These are phyloP conservation scores for Fusarium torulosum DNA, from an alignment of 2,329 filamentous ascomycete genomes.

Conservation along the genomic window DNA sequence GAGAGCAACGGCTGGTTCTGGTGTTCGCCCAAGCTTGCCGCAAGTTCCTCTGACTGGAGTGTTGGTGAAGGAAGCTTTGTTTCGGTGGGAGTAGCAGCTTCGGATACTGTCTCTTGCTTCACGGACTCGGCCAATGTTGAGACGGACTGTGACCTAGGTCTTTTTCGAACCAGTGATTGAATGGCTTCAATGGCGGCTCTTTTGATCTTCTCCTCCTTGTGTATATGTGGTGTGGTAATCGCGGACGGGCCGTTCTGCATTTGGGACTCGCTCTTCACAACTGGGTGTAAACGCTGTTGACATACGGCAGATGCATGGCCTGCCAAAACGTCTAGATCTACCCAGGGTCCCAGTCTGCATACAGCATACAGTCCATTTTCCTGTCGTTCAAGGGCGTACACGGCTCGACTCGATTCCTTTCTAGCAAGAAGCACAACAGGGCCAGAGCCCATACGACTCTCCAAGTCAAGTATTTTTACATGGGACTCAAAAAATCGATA, in stretches of 20 bases:
- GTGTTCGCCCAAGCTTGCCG: slow-evolving; percentile 1
- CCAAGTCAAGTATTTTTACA: slow-evolving; percentile 73
- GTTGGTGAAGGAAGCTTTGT: slow-evolving; percentile 41
- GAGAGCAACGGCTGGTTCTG: neutral
- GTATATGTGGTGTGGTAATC: slow-evolving; percentile 60
- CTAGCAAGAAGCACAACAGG: slow-evolving; percentile 72
- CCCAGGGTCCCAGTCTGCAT: slow-evolving; percentile 76
- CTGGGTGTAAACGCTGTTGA: slow-evolving; percentile 48
- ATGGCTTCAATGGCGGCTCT: slow-evolving; percentile 72
- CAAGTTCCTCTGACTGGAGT: slow-evolving; percentile 36
- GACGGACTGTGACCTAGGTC: slow-evolving; percentile 60
- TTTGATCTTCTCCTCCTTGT: slow-evolving; percentile 67
- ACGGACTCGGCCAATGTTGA: slow-evolving; percentile 51
- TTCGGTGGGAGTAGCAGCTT: slow-evolving; percentile 24
- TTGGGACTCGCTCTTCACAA: slow-evolving; percentile 29
- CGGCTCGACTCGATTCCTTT: slow-evolving; percentile 64
- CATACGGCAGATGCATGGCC: slow-evolving; percentile 60
- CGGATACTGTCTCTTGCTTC: slow-evolving; percentile 34
- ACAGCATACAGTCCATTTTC: slow-evolving; percentile 71
- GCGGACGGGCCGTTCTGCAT: slow-evolving; percentile 39
- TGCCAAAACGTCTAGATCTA: slow-evolving; percentile 68
- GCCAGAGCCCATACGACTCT: slow-evolving; percentile 67
- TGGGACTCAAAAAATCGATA: slow-evolving; percentile 71
- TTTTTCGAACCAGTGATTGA: slow-evolving; percentile 70
- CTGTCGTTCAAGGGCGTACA: slow-evolving; percentile 76